Percentiles rank a stretch among this genome's conserved stretches.
phyloP scores from a whole-genome alignment of 2,329 filamentous ascomycete species.

The Aspergillus brunneoviolaceus region DNA sequence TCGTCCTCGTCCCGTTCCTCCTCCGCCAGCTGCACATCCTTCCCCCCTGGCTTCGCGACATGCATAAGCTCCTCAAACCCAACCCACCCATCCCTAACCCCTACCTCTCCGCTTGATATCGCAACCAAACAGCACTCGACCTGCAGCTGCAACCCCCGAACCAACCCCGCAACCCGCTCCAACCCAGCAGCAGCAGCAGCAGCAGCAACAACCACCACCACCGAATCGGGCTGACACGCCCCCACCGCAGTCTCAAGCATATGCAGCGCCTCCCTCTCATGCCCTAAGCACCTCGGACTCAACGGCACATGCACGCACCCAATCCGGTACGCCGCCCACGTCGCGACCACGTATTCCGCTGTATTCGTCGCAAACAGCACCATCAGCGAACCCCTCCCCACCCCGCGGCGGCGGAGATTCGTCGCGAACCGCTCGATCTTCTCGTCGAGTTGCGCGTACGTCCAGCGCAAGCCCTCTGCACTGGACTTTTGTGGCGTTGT shows the following conservation, averaged over 20 bases:
- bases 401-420: neutral
- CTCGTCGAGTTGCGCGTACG: neutral
- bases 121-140: neutral
- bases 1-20: too few relatives aligned
- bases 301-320: slow-evolving; percentile 17
- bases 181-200: too few relatives aligned
- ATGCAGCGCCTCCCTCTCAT: slow-evolving; percentile 5
- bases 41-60: too few relatives aligned
- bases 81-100: neutral
- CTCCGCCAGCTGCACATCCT: too few relatives aligned
- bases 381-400: neutral
- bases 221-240: neutral
- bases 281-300: slow-evolving; percentile 13
- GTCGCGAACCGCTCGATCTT: neutral
- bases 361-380: slow-evolving; percentile 4
- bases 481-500: neutral
- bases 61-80: neutral
- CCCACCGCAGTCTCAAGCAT: neutral
- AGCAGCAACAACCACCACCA: neutral
- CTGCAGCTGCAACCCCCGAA: too few relatives aligned
- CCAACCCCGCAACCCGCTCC: neutral
- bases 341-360: slow-evolving; percentile 18
- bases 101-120: neutral
- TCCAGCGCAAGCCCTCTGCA: neutral
- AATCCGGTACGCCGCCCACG: slow-evolving; percentile 19